These are phyloP conservation scores for Teunomyces funiuensis DNA, from an alignment of 805 yeast species.

Conservation along the genomic window DNA sequence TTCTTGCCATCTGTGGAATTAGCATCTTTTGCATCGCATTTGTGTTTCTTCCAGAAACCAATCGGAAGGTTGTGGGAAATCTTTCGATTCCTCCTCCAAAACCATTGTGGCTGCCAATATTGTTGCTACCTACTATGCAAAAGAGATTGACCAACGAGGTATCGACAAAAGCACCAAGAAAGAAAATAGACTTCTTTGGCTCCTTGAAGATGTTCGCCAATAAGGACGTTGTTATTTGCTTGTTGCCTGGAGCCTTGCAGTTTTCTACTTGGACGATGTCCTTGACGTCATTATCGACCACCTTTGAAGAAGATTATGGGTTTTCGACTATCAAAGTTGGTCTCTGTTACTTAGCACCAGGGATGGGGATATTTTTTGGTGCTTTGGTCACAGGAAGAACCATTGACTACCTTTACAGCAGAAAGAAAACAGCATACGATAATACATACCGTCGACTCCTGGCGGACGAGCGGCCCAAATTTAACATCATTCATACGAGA, in stretches of 20 bases:
- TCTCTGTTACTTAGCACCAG: slow-evolving; percentile 71
- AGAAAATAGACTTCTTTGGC: slow-evolving; percentile 10
- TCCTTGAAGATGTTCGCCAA: slow-evolving; percentile 45
- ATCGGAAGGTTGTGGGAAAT: slow-evolving; percentile 70
- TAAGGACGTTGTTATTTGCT: slow-evolving; percentile 45
- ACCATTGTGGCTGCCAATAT: slow-evolving; percentile 46
- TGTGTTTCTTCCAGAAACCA: slow-evolving; percentile 67
- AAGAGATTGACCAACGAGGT: slow-evolving; percentile 11
- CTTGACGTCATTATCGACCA: slow-evolving; percentile 63
- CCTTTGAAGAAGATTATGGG: slow-evolving; percentile 48
- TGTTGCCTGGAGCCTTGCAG: slow-evolving; percentile 60
- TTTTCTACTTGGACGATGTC: slow-evolving; percentile 71
- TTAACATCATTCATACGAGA: slow-evolving; percentile 57
- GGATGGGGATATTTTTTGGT: slow-evolving; percentile 62
- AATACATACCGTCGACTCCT: slow-evolving; percentile 19
- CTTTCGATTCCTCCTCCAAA: slow-evolving; percentile 59
- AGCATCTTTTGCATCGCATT: slow-evolving; percentile 25
- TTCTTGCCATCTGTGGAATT: slow-evolving; percentile 65
- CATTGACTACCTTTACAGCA: slow-evolving; percentile 51
- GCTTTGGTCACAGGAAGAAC: slow-evolving; percentile 58
- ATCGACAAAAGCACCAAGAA: slow-evolving; percentile 8
- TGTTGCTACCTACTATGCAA: slow-evolving; percentile 20
- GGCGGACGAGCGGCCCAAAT: slow-evolving; percentile 22
- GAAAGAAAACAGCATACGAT: slow-evolving; percentile 19
- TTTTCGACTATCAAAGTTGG: slow-evolving; percentile 63